Conservation (phyloP, 768 basidiomycete species). For the Multifurca ochricompacta region DNA sequence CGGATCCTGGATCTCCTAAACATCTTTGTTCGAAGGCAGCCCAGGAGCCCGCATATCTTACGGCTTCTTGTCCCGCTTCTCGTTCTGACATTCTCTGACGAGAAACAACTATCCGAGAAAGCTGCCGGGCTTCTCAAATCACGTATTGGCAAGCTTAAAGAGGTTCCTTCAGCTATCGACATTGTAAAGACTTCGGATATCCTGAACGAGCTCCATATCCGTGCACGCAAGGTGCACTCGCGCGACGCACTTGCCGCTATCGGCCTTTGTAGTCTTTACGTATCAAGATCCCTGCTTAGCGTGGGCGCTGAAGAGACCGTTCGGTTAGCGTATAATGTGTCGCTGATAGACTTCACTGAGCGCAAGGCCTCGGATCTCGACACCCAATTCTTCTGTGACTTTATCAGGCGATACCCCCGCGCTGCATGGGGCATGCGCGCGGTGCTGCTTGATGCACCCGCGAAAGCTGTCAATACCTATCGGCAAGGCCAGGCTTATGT, state of each 20-base stretch:
- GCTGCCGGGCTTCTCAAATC: slow-evolving; percentile 69
- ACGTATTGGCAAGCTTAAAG: slow-evolving; percentile 69
- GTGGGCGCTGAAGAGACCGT: slow-evolving; percentile 36
- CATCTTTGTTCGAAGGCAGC: slow-evolving; percentile 68
- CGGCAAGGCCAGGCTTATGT: slow-evolving; percentile 68
- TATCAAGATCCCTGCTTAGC: slow-evolving; percentile 45
- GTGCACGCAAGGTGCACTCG: slow-evolving; percentile 60
- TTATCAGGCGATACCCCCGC: slow-evolving; percentile 55
- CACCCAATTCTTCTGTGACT: slow-evolving; percentile 68
- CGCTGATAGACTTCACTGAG: slow-evolving; percentile 66
- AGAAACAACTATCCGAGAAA: slow-evolving; percentile 86
- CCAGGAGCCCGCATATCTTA: slow-evolving; percentile 60
- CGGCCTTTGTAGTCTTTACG: slow-evolving; percentile 62
- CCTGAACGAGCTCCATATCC: slow-evolving; percentile 57
- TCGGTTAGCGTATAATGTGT: slow-evolving; percentile 50
- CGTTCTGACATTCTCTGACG: slow-evolving; percentile 68
- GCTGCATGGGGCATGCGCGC: slow-evolving; percentile 59
- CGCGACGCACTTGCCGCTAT: slow-evolving; percentile 57
- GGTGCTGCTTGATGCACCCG: slow-evolving; percentile 48
- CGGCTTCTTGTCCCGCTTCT: slow-evolving; percentile 70
- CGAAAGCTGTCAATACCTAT: slow-evolving; percentile 65
- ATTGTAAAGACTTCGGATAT: slow-evolving; percentile 38
- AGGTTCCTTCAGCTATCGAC: slow-evolving; percentile 43
- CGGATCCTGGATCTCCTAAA: slow-evolving; percentile 94
- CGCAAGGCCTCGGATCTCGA: slow-evolving; percentile 77